Evolutionary conservation across 495 filamentous ascomycete species (phyloP).

Genomic region (Immersiella caudata): DNA sequence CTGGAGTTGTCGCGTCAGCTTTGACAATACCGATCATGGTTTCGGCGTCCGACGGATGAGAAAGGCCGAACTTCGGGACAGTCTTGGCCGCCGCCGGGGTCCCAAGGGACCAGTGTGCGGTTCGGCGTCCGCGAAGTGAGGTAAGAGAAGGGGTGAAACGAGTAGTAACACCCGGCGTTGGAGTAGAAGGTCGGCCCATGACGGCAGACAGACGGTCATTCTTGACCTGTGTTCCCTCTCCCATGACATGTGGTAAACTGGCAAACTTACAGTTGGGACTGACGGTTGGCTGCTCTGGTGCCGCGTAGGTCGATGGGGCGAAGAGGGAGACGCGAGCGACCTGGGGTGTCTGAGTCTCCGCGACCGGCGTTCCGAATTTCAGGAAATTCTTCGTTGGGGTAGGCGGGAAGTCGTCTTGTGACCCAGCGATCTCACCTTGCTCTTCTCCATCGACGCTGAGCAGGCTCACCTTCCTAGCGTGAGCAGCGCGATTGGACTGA

Average conservation of each 20-base stretch:
- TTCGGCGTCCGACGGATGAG: neutral
- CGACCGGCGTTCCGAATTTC: slow-evolving; percentile 29
- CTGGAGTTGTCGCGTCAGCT: slow-evolving; percentile 47
- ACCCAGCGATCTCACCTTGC: slow-evolving; percentile 49
- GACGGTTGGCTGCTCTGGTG: slow-evolving; percentile 22
- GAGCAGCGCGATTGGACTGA: slow-evolving; percentile 36
- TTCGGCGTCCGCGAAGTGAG: slow-evolving; percentile 20
- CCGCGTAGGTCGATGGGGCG: slow-evolving; percentile 32
- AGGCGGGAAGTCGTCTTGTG: slow-evolving; percentile 77
- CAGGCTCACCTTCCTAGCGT: slow-evolving; percentile 71
- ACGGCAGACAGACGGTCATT: slow-evolving; percentile 24
- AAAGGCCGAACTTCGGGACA: slow-evolving; percentile 3
- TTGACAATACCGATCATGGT: slow-evolving; percentile 40
- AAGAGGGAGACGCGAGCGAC: slow-evolving; percentile 34
- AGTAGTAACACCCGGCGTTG: slow-evolving; percentile 20
- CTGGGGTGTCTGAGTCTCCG: slow-evolving; percentile 31
- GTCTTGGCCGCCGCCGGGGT: slow-evolving; percentile 25
- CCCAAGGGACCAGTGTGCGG: slow-evolving; percentile 19
- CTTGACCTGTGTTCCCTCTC: slow-evolving; percentile 26
- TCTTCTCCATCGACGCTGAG: slow-evolving; percentile 80
- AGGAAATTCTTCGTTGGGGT: slow-evolving; percentile 83
- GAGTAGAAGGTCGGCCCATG: slow-evolving; percentile 26
- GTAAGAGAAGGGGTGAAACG: slow-evolving; percentile 29
- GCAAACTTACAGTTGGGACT: slow-evolving; percentile 48
- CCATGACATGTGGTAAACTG: slow-evolving; percentile 30